These are phyloP conservation scores for Diaporthe sp. DNA, from an alignment of 2,329 filamentous ascomycete genomes.

Conservation along the genomic window DNA sequence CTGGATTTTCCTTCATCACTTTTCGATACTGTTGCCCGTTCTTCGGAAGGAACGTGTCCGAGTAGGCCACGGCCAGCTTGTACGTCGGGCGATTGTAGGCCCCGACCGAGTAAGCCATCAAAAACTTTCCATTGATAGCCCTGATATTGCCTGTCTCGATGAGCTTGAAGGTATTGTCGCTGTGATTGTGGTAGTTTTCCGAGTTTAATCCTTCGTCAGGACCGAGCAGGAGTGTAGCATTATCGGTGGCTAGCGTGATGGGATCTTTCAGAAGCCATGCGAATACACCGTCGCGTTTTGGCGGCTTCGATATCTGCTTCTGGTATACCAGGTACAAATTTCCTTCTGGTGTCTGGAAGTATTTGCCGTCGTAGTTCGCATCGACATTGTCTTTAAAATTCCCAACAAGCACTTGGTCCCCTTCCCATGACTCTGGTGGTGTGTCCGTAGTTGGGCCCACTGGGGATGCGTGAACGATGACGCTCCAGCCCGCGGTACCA, in stretches of 20 bases:
- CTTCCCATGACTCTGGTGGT: not conserved
- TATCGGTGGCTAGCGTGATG: not conserved
- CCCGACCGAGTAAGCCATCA: not conserved
- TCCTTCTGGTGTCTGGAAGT: not conserved
- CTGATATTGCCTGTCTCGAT: not conserved
- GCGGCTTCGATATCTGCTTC: not conserved
- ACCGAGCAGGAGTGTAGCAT: not conserved
- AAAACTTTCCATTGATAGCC: not conserved
- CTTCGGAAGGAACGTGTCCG: not conserved
- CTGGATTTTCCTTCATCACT: not conserved
- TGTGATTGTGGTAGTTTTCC: too few relatives aligned
- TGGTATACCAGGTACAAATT: not conserved
- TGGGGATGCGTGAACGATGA: too few relatives aligned
- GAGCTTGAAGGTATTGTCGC: not conserved
- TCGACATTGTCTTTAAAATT: not conserved
- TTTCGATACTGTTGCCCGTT: not conserved
- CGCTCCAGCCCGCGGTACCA: too few relatives aligned
- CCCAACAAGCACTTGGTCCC: not conserved
- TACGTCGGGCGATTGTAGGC: not conserved
- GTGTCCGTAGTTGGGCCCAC: not conserved
- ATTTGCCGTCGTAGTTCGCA: conserved; percentile 2
- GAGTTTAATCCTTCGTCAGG: not conserved
- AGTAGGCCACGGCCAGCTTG: not conserved
- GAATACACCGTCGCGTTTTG: not conserved
- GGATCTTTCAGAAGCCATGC: not conserved